Evolutionary conservation across 2,329 filamentous ascomycete species (phyloP), one percentile per base, ranked within the genome.

Genomic region (Laburnicola sp.): DNA sequence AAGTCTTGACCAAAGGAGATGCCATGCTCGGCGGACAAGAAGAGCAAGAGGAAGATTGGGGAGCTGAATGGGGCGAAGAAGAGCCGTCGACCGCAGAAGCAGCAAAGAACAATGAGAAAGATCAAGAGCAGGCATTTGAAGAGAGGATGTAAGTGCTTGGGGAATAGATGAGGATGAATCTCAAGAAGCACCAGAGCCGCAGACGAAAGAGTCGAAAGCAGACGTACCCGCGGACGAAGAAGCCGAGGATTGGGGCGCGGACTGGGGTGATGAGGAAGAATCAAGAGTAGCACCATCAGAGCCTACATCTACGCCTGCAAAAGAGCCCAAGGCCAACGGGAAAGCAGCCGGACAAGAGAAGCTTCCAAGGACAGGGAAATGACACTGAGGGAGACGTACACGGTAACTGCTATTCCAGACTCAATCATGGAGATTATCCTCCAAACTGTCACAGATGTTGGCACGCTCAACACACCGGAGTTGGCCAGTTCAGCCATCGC

Each of bases 401-500:
- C 86, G 51, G 88, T 96, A 45, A 97, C 93, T 0, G 88, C 88
- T 2, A 87, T 97, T 70, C 93, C 94, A 0, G 86, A 91, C 54
- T 83, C 86, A 3, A 85, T 97, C 9, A 78, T 92, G 21, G 79
- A 83, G 16, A 79, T 89, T 26, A 84, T 93, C 45, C 76, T 78
- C 82, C 54, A 75, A 41, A 69, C 76, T 6, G 65, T 80, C 53
- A 54, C 68, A 38, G 72, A 79, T 50, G 73, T 78, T 35, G 63
- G 82, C 7, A 78, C 76, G 0, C 74, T 93, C 40, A 83, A 83
- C 23, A 66, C 78, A 35, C 72, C 82, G 57, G 70, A 69, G 0
- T 70, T 75, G 31, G 61, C 70, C 21, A 62, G 65, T 22, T 75
- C 82, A 8, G 81, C 86, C 0, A 84, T 93, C 44, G 81, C 85